phyloP scores from a whole-genome alignment of 2,329 filamentous ascomycete genomes.

The Hymenoscyphus salicellus region DNA sequence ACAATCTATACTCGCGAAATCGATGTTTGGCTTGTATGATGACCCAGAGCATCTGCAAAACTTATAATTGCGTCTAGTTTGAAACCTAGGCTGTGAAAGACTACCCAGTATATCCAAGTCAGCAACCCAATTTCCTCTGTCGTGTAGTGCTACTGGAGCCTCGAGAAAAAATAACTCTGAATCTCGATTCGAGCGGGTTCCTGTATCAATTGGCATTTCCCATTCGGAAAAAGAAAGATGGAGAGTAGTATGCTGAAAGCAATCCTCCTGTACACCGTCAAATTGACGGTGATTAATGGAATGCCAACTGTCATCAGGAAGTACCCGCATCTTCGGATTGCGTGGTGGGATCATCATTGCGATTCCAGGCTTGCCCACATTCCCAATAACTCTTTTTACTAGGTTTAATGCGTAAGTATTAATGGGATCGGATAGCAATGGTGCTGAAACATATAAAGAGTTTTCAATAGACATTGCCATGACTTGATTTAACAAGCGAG shows the following conservation, averaged over 20 bases:
- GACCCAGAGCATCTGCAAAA: too few relatives aligned
- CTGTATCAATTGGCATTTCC: conserved; percentile 4
- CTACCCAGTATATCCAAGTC: neutral
- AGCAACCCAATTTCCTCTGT: neutral
- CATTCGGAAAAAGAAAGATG: neutral
- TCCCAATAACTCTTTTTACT: conserved; percentile 27
- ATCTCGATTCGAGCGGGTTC: conserved; percentile 14
- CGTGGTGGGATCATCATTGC: conserved; percentile 15
- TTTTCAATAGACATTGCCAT: conserved; percentile 30
- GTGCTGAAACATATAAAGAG: conserved; percentile 27
- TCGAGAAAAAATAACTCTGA: neutral
- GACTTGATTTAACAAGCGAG: conserved; percentile 15
- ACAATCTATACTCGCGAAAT: conserved; percentile 7
- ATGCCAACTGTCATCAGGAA: neutral
- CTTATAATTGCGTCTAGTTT: too few relatives aligned
- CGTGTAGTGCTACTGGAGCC: neutral
- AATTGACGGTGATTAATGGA: conserved; percentile 10
- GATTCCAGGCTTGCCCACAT: conserved; percentile 21
- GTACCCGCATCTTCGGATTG: neutral
- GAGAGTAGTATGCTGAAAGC: conserved; percentile 1
- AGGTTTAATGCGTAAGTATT: neutral
- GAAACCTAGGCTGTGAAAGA: neutral
- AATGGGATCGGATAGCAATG: conserved; percentile 29
- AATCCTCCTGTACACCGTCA: conserved; percentile 10
- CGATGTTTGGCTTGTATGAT: too few relatives aligned